Conservation (phyloP, 768 basidiomycete species). For the Kwoniella pini region DNA sequence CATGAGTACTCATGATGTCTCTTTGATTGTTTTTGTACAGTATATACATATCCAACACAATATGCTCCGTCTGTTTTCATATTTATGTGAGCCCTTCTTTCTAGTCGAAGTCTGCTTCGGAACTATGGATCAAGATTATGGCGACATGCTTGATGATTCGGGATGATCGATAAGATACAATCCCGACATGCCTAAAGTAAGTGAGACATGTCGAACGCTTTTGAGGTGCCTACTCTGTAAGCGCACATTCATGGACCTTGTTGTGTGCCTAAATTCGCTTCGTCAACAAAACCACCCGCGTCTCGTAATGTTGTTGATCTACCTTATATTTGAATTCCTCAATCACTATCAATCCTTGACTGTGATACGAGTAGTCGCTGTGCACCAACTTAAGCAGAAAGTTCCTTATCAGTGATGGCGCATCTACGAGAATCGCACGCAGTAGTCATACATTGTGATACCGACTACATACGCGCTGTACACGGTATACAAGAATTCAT, state of each 20-base stretch:
- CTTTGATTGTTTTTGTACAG: background rate
- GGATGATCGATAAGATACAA: constrained; percentile 9
- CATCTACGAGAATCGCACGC: constrained; percentile 32
- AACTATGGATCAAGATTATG: background rate
- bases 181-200: constrained; percentile 6
- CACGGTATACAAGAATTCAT: constrained; percentile 40
- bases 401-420: constrained; percentile 23
- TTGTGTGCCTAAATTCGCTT: background rate
- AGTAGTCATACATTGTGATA: constrained; percentile 42
- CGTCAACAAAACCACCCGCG: constrained; percentile 7
- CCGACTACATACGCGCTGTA: constrained; percentile 34
- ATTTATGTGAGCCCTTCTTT: no score
- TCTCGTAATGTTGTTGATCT: constrained; percentile 17
- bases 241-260: background rate
- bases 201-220: no score
- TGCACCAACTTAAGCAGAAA: no score
- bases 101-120: no score
- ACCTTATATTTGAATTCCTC: no score
- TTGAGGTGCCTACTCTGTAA: no score
- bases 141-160: background rate
- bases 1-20: background rate
- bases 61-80: background rate
- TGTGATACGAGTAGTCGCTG: no score
- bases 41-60: no score
- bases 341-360: no score